These are phyloP conservation scores for Neonothopanus nambi DNA, from an alignment of 1,284 basidiomycete species.

Conservation along the genomic window DNA sequence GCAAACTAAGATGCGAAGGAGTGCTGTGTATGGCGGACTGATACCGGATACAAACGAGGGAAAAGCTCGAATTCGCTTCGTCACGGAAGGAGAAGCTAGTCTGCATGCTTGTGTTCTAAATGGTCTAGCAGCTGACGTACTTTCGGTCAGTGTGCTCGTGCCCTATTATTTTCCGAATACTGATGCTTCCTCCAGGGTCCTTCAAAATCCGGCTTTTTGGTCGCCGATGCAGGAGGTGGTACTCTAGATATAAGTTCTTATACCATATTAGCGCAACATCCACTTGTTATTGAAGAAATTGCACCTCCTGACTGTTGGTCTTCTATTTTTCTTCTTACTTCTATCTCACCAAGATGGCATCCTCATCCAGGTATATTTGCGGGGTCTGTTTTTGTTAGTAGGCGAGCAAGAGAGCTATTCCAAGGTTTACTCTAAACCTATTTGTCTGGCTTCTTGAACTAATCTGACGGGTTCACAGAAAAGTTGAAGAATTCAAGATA, in stretches of 20 bases:
- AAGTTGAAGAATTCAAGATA: constrained; percentile 72
- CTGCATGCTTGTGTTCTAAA: constrained; percentile 75
- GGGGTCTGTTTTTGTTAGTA: constrained; percentile 78
- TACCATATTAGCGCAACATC: constrained; percentile 62
- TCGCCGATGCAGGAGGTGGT: constrained; percentile 78
- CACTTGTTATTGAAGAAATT: constrained; percentile 76
- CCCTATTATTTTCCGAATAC: neutral
- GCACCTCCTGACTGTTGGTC: constrained; percentile 74
- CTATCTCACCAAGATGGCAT: neutral
- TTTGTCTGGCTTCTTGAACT: constrained; percentile 4
- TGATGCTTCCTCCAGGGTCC: constrained; percentile 46
- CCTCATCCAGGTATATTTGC: constrained; percentile 63
- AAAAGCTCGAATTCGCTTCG: constrained; percentile 69
- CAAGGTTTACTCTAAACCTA: constrained; percentile 43
- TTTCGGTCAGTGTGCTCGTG: constrained; percentile 49
- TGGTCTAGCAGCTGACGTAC: constrained; percentile 71
- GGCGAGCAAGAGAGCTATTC: constrained; percentile 66
- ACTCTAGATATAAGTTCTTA: constrained; percentile 80
- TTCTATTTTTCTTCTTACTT: neutral
- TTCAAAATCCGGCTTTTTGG: constrained; percentile 71
- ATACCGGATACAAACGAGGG: constrained; percentile 73
- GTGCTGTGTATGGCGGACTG: constrained; percentile 64
- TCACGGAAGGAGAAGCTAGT: constrained; percentile 80
- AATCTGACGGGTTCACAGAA: constrained; percentile 36
- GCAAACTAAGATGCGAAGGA: constrained; percentile 73